phyloP scores from a whole-genome alignment of 345 rosid genomes.

The Trapa bicornis region DNA sequence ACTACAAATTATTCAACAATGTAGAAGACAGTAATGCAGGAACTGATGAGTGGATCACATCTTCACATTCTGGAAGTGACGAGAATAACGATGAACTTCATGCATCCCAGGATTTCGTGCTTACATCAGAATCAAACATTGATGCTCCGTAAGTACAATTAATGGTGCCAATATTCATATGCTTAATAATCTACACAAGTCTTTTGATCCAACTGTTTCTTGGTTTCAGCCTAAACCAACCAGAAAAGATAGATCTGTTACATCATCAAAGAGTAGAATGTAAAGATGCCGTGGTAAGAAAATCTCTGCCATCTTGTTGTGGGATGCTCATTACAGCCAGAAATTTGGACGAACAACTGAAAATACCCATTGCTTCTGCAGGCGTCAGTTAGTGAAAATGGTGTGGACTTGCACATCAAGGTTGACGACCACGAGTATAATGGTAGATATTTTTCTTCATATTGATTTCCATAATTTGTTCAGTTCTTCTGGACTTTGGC shows the following conservation, averaged over 20 bases:
- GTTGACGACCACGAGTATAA: constrained; percentile 18
- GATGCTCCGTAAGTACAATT: constrained; percentile 20
- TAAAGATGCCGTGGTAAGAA: constrained; percentile 20
- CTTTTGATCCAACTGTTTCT: background rate
- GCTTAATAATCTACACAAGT: background rate
- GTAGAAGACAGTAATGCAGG: constrained; percentile 11
- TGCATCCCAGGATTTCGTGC: constrained; percentile 10
- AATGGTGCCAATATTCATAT: background rate
- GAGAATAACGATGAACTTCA: constrained; percentile 16
- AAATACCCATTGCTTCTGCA: constrained; percentile 9
- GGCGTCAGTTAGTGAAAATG: constrained; percentile 21
- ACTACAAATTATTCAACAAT: background rate
- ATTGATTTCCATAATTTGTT: background rate
- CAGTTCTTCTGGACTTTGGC: background rate
- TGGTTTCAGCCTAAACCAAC: background rate
- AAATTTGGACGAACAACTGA: background rate
- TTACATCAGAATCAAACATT: constrained; percentile 10
- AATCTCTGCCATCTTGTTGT: background rate
- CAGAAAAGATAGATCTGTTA: constrained; percentile 6
- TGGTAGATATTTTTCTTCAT: background rate
- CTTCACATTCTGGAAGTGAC: constrained; percentile 16
- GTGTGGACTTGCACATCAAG: constrained; percentile 16
- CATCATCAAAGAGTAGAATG: constrained; percentile 17
- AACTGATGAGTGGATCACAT: constrained; percentile 9
- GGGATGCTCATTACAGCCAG: background rate